Evolutionary conservation across 805 yeast species (phyloP).

Genomic region (Suhomyces kilbournensis): DNA sequence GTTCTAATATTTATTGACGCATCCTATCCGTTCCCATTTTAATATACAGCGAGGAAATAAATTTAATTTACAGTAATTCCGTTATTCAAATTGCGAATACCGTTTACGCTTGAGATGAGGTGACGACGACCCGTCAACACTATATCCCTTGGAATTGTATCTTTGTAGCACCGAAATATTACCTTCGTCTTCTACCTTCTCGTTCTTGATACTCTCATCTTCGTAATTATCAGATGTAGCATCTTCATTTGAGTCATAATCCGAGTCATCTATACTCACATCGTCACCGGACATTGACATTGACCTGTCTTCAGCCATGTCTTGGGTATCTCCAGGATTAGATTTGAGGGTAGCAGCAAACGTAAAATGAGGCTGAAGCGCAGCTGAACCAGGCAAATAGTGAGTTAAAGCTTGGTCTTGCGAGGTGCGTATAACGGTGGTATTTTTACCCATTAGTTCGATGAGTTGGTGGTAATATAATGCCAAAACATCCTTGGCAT

Average conservation of each 20-base stretch:
- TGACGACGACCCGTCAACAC: constrained; percentile 25
- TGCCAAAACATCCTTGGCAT: constrained; percentile 37
- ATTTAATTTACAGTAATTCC: neutral
- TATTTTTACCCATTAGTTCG: constrained; percentile 39
- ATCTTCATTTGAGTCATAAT: constrained; percentile 9
- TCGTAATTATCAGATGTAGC: constrained; percentile 12
- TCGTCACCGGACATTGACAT: neutral
- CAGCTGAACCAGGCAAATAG: constrained; percentile 1
- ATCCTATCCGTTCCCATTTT: neutral
- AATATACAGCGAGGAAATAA: neutral
- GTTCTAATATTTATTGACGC: neutral
- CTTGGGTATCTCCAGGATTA: neutral
- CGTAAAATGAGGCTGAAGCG: neutral
- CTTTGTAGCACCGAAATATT: constrained; percentile 8
- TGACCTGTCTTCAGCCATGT: neutral
- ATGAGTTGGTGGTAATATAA: constrained; percentile 40
- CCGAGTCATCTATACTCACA: constrained; percentile 3
- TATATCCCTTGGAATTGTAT: constrained; percentile 16
- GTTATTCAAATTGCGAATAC: neutral
- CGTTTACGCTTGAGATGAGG: constrained; percentile 23
- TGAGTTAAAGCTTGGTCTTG: constrained; percentile 2
- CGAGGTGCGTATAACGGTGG: constrained; percentile 3
- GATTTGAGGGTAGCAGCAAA: neutral
- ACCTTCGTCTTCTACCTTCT: constrained; percentile 10
- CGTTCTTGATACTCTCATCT: constrained; percentile 10